Percentiles rank a stretch among this genome's conserved stretches.
Evolutionary conservation across 1,284 basidiomycete species (phyloP).

Genomic region (Puccinia triticina): DNA sequence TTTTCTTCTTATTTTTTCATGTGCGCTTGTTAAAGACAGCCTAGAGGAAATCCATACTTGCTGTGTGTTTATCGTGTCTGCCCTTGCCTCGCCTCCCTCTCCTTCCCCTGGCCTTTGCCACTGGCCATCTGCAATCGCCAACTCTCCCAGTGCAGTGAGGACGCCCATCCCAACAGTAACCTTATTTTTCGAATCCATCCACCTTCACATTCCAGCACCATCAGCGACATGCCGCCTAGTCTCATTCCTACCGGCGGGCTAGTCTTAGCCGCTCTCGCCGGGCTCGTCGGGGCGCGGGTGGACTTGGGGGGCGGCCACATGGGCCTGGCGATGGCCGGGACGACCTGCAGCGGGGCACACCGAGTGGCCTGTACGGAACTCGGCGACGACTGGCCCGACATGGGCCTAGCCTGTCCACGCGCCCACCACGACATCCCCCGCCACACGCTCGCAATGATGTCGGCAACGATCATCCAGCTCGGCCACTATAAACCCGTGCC

Average conservation of each 20-base stretch:
- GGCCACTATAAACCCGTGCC: slow-evolving; percentile 40
- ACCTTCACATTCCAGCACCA: not conserved
- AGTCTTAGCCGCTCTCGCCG: not conserved
- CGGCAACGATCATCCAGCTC: slow-evolving; percentile 47
- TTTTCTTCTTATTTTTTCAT: not conserved
- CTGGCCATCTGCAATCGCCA: not conserved
- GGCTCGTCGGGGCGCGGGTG: not conserved
- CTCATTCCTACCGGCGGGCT: not conserved
- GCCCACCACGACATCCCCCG: slow-evolving; percentile 44
- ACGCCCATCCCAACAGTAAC: not conserved
- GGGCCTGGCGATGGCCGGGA: slow-evolving; percentile 33
- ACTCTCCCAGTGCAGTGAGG: not conserved
- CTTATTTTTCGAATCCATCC: not conserved
- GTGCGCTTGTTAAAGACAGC: slow-evolving; percentile 4
- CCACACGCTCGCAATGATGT: slow-evolving; percentile 48
- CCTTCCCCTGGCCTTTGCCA: not conserved
- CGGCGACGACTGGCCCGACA: slow-evolving; percentile 48
- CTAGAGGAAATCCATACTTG: not conserved
- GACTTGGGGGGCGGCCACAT: slow-evolving; percentile 44
- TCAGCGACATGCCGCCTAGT: not conserved
- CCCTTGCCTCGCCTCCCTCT: not conserved
- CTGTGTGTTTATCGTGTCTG: slow-evolving; percentile 1
- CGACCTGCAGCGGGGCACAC: slow-evolving; percentile 23
- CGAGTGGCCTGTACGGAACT: slow-evolving; percentile 33
- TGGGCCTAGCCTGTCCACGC: slow-evolving; percentile 39